Percentiles rank a stretch among this genome's conserved stretches.
Evolutionary conservation across 2,329 filamentous ascomycete species (phyloP).

Genomic region (Hypomyces perniciosus): DNA sequence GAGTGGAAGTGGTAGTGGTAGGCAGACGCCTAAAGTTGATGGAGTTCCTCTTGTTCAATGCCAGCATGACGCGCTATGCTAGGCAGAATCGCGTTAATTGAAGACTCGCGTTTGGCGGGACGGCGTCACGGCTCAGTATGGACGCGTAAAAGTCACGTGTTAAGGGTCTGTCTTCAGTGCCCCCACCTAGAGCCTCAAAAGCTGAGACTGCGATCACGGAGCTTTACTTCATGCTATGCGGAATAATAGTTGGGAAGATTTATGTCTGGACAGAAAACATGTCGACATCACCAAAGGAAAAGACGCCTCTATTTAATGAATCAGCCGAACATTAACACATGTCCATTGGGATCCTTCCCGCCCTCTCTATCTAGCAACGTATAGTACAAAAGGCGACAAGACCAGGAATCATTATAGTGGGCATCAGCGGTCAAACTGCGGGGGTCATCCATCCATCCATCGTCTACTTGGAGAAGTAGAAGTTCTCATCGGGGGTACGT

Average conservation of each 20-base stretch:
- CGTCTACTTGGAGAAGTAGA: conserved; percentile 65
- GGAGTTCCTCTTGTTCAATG: conserved; percentile 1
- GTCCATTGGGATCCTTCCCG: conserved; percentile 14
- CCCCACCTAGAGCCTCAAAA: no score
- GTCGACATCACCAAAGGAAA: neutral
- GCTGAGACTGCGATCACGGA: conserved; percentile 2
- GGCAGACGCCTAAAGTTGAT: conserved; percentile 1
- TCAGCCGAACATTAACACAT: conserved; percentile 6
- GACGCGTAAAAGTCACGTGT: no score
- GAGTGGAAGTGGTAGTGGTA: conserved; percentile 3
- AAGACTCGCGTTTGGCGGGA: neutral
- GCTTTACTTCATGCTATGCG: neutral
- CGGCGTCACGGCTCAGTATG: no score
- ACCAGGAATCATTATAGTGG: conserved; percentile 28
- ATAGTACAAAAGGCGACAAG: conserved; percentile 24
- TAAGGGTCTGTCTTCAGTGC: no score
- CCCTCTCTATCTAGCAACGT: conserved; percentile 20
- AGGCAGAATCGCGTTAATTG: conserved; percentile 38
- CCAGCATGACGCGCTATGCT: conserved; percentile 29
- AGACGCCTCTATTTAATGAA: neutral
- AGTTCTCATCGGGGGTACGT: conserved; percentile 86
- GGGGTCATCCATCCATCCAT: neutral
- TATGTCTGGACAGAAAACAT: neutral
- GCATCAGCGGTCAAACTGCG: neutral
- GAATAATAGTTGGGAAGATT: conserved; percentile 1